Base-by-base conservation (phyloP, 192 early-diverging fungal genomes). In the Helicostylum pulchrum region DNA sequence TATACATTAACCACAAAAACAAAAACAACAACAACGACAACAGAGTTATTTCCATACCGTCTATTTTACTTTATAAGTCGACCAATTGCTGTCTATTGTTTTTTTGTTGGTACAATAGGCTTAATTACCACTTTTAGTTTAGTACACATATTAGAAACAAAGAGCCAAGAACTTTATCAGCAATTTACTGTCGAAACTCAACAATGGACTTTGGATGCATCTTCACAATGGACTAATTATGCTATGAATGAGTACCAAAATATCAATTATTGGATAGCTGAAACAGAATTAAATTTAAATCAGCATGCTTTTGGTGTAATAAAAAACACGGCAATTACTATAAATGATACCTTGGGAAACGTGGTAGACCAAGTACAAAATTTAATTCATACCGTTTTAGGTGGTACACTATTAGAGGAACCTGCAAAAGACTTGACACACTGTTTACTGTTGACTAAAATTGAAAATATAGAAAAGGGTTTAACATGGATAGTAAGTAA, bases 401-500 rank as follows among this genome's bases (percentile, higher is more conserved):
- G 74, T 20, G 65, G 61, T 3, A 66, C 74, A 0, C 49, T 67
- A 15, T 57, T 75, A 21, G 64, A 65, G 52, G 26, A 51, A 14
- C 68, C 74, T 26, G 68, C 61, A 2, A 57, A 67, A 26, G 68
- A 62, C 21, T 52, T 66, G 2, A 4, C 70, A 21, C 15, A 66
- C 2, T 75, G 74, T 42, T 42, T 75, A 10, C 2, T 75, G 3
- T n/a, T 67, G 14, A 53, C 50, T 46, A 75, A 75, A 45, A 52
- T 75, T 12, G 53, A 63, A 20, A 62, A 59, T 31, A 53, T 75
- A 32, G 68, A 75, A 46, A 52, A 32, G 14, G 74, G 68, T 14
- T 19, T 75, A 8, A 61, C 49, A 51, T 75, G 74, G 74, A 57
- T 75, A 53, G 74, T 67, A 60, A 71, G 68, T 63, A 11, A 19